A percentile compares a stretch with the other conserved stretches of the same genome.
phyloP scores from a whole-genome alignment of 1,284 basidiomycete genomes.

The Neotropicomus parvogracilis region DNA sequence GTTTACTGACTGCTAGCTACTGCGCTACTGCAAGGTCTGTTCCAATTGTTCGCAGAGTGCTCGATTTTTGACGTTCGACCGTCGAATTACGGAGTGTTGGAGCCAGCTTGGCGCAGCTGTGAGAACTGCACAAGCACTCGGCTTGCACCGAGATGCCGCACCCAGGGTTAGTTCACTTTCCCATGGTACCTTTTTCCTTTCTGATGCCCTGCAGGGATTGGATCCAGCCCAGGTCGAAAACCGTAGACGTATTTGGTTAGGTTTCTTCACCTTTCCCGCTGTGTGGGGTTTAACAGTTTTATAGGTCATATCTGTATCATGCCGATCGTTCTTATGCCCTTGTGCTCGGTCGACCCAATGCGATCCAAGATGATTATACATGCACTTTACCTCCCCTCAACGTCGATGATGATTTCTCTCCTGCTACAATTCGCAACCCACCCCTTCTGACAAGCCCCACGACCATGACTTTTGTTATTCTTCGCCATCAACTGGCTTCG shows the following conservation, averaged over 20 bases:
- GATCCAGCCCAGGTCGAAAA: conserved; percentile 84
- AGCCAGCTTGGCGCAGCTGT: conserved; percentile 91
- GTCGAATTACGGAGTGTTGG: conserved; percentile 92
- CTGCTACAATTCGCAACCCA: conserved; percentile 41
- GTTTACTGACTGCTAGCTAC: conserved; percentile 22
- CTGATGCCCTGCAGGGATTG: conserved; percentile 51
- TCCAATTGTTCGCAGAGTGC: conserved; percentile 58
- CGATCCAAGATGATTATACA: conserved; percentile 84
- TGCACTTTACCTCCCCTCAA: conserved; percentile 83
- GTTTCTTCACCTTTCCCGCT: conserved; percentile 4
- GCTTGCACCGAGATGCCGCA: conserved; percentile 88
- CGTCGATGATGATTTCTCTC: conserved; percentile 64
- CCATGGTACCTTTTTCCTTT: conserved; percentile 6
- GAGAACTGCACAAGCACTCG: conserved; percentile 90
- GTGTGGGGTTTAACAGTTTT: conserved; percentile 11
- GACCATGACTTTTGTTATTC: conserved; percentile 82
- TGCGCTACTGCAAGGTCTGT: neutral
- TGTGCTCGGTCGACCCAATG: conserved; percentile 85
- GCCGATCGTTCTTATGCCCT: conserved; percentile 91
- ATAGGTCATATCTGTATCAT: conserved; percentile 87
- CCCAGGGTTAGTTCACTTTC: conserved; percentile 57
- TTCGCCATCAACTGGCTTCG: conserved; percentile 77
- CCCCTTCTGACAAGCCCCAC: conserved; percentile 73
- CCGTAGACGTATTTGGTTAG: conserved; percentile 82
- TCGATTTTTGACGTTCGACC: conserved; percentile 86